phyloP scores from a whole-genome alignment of 345 rosid species.

The Eutrema heterophyllum region DNA sequence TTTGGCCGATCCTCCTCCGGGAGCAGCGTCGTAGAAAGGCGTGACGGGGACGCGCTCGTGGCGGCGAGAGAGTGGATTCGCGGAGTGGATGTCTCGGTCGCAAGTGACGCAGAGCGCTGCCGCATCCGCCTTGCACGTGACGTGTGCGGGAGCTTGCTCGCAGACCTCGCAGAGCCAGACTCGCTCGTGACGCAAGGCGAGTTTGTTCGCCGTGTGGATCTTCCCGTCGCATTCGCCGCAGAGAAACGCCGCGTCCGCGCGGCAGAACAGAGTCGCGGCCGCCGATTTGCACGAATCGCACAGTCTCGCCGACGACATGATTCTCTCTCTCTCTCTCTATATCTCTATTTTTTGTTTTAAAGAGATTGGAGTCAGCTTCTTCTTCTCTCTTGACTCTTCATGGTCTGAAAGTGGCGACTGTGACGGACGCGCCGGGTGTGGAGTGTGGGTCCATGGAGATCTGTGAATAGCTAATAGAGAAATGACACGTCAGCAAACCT shows the following conservation, averaged over 20 bases:
- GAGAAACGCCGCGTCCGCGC: conserved; percentile 86
- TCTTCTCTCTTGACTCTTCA: conserved; percentile 3
- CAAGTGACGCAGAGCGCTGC: conserved; percentile 85
- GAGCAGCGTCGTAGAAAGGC: conserved; percentile 52
- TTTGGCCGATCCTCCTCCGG: not conserved
- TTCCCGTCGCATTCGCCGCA: conserved; percentile 73
- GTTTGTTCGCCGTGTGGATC: conserved; percentile 87
- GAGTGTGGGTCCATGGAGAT: conserved; percentile 58
- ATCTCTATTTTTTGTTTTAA: not conserved
- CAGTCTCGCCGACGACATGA: conserved; percentile 58
- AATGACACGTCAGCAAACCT: conserved; percentile 38
- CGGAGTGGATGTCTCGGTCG: conserved; percentile 93
- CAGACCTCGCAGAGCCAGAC: conserved; percentile 85
- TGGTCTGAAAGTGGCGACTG: conserved; percentile 5
- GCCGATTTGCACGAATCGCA: conserved; percentile 89
- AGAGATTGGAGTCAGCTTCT: conserved; percentile 15
- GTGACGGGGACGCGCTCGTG: conserved; percentile 76
- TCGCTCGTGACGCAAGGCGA: conserved; percentile 89
- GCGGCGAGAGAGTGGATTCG: conserved; percentile 74
- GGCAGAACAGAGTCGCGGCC: conserved; percentile 70
- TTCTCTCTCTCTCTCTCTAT: not conserved
- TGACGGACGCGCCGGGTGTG: not conserved
- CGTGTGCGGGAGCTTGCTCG: conserved; percentile 90
- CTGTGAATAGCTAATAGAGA: conserved; percentile 17
- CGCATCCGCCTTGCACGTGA: conserved; percentile 95